A percentile compares a stretch with the other conserved stretches of the same genome.
These are phyloP conservation scores for Globisporangium solare DNA, from an alignment of 352 stramenopile species.

Conservation along the genomic window DNA sequence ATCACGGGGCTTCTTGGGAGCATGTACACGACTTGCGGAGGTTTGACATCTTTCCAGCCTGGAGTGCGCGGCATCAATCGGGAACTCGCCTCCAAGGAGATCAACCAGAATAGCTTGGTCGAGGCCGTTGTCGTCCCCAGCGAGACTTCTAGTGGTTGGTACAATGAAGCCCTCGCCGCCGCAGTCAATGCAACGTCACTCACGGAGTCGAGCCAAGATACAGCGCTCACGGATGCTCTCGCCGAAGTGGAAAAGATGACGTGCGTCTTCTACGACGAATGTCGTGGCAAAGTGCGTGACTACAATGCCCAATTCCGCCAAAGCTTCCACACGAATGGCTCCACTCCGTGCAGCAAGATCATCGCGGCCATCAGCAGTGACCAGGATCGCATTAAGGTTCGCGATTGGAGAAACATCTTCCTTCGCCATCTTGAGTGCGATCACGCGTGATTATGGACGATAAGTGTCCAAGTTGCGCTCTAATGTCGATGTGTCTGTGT, in stretches of 20 bases:
- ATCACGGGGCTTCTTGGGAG: constrained; percentile 62
- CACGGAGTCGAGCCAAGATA: constrained; percentile 27
- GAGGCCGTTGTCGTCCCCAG: constrained; percentile 65
- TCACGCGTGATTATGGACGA: not conserved
- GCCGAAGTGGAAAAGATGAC: constrained; percentile 87
- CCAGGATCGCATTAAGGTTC: constrained; percentile 54
- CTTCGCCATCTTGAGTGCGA: constrained; percentile 59
- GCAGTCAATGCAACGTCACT: constrained; percentile 35
- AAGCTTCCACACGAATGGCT: constrained; percentile 56
- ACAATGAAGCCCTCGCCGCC: constrained; percentile 42
- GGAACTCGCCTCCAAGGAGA: constrained; percentile 13
- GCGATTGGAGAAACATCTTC: constrained; percentile 71
- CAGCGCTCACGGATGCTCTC: constrained; percentile 37
- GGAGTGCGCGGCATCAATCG: constrained; percentile 19
- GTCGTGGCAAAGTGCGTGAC: constrained; percentile 60
- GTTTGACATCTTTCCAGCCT: constrained; percentile 23
- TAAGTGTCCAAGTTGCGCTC: not conserved
- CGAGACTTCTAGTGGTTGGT: constrained; percentile 40
- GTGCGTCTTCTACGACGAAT: constrained; percentile 85
- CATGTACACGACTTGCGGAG: constrained; percentile 74
- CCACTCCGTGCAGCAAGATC: constrained; percentile 59
- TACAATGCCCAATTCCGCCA: constrained; percentile 57
- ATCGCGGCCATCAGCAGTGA: constrained; percentile 55
- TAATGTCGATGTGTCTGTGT: constrained; percentile 1
- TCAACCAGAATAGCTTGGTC: constrained; percentile 27